Conservation (phyloP, 768 basidiomycete species). For the Termitomyces sp. region DNA sequence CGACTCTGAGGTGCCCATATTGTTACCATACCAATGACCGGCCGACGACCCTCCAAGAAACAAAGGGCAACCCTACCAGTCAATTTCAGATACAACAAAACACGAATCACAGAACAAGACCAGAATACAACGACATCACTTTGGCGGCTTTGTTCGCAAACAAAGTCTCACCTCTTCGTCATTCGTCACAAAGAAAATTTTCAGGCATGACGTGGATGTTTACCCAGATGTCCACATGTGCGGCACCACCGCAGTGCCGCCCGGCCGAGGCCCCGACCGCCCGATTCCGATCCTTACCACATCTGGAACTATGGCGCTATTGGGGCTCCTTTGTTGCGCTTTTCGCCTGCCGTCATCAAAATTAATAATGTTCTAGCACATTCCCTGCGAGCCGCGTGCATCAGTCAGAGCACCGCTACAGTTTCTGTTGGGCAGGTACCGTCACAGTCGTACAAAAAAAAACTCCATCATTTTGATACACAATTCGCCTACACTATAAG, state of each 20-base stretch:
- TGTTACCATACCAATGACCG: not conserved
- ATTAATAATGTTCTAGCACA: slow-evolving; percentile 10
- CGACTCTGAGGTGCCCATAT: not conserved
- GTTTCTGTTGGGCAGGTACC: slow-evolving; percentile 1
- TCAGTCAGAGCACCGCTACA: not conserved
- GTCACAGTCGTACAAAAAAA: not conserved
- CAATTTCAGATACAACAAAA: not conserved
- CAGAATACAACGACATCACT: not conserved
- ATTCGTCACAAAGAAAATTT: not conserved
- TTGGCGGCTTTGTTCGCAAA: not conserved
- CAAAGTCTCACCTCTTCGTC: not conserved
- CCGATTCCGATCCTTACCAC: not conserved
- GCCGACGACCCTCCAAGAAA: not conserved
- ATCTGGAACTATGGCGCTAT: not conserved
- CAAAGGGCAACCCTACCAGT: not conserved
- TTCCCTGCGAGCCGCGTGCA: slow-evolving; percentile 1
- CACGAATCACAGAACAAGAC: not conserved
- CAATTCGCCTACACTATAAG: too few relatives aligned
- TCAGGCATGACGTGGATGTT: not conserved
- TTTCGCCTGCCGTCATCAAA: not conserved
- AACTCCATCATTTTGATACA: not conserved
- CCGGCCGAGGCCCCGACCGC: not conserved
- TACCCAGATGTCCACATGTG: not conserved
- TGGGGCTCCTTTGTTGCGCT: slow-evolving; percentile 2
- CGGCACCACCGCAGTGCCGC: not conserved